These are phyloP conservation scores for Micractinium sp. DNA, from an alignment of 139 green algal species.

Conservation along the genomic window DNA sequence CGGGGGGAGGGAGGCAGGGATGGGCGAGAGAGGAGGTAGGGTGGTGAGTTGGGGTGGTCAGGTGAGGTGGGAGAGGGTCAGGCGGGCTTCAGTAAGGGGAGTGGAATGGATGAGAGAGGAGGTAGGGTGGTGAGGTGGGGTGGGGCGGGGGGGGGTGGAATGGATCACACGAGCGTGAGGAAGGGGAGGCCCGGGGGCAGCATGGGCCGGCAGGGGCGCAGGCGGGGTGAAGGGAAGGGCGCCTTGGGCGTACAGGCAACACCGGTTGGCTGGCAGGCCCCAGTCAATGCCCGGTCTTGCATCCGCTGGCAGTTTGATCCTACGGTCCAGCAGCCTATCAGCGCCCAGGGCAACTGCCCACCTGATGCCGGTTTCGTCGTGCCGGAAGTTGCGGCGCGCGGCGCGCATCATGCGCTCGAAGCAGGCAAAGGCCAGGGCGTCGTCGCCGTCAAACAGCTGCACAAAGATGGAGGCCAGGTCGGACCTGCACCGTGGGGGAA, in stretches of 20 bases:
- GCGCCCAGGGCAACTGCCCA: not conserved
- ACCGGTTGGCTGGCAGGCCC: not conserved
- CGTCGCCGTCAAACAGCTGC: slow-evolving; percentile 74
- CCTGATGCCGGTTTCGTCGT: slow-evolving; percentile 77
- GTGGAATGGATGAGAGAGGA: no score
- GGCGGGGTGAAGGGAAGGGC: not conserved
- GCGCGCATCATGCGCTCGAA: slow-evolving; percentile 81
- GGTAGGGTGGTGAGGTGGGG: no score
- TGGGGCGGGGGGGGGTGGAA: not conserved
- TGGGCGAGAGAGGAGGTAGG: not conserved
- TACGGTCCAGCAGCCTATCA: no score
- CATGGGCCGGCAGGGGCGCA: not conserved
- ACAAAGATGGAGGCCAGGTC: slow-evolving; percentile 88
- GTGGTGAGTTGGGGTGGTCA: not conserved
- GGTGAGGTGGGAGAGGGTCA: not conserved
- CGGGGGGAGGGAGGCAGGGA: not conserved
- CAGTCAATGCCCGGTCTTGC: not conserved
- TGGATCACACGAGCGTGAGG: not conserved
- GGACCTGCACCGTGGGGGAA: slow-evolving; percentile 4
- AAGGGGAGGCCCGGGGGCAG: no score
- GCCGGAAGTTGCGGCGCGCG: slow-evolving; percentile 76
- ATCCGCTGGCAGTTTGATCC: not conserved
- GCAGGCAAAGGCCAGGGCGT: slow-evolving; percentile 87
- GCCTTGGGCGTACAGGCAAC: no score
- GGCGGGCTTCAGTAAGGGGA: no score